These are phyloP conservation scores for Silene conica DNA, from an alignment of 148 eudicot species.

Conservation along the genomic window DNA sequence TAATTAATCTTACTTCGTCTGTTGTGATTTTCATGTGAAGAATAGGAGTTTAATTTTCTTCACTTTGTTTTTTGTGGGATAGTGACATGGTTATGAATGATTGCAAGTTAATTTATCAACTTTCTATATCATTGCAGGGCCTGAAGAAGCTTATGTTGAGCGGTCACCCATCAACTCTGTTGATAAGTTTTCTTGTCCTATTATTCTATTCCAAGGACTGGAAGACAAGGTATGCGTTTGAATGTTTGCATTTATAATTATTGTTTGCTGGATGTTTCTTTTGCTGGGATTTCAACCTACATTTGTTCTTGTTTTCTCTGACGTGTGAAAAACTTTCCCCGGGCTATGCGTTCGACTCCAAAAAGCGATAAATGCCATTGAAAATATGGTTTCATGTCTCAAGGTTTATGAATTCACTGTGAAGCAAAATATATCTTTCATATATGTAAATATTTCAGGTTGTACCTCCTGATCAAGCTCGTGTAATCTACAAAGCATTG, in stretches of 20 bases:
- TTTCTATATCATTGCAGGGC: slow-evolving; percentile 42
- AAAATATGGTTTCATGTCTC: not conserved
- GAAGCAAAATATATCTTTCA: not conserved
- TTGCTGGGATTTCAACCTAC: not conserved
- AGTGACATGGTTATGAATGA: not conserved
- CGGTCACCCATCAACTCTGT: slow-evolving; percentile 83
- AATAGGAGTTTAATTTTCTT: slow-evolving; percentile 6
- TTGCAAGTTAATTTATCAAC: slow-evolving; percentile 6
- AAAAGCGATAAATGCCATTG: not conserved
- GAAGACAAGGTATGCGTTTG: slow-evolving; percentile 63
- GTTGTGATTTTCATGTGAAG: not conserved
- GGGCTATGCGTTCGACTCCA: too few species aligned
- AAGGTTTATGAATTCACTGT: not conserved
- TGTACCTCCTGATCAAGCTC: slow-evolving; percentile 85
- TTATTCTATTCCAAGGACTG: slow-evolving; percentile 82
- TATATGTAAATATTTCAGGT: slow-evolving; percentile 43
- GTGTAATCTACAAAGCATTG: slow-evolving; percentile 70
- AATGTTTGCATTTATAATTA: not conserved
- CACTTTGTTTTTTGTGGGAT: not conserved
- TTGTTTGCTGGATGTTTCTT: not conserved
- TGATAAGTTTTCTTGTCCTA: slow-evolving; percentile 81
- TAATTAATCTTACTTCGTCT: slow-evolving; percentile 25
- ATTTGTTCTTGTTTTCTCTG: too few species aligned
- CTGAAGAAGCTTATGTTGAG: slow-evolving; percentile 56
- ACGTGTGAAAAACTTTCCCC: too few species aligned